These are phyloP conservation scores for Penicillium carneum DNA, from an alignment of 2,329 filamentous ascomycete species.

Conservation along the genomic window DNA sequence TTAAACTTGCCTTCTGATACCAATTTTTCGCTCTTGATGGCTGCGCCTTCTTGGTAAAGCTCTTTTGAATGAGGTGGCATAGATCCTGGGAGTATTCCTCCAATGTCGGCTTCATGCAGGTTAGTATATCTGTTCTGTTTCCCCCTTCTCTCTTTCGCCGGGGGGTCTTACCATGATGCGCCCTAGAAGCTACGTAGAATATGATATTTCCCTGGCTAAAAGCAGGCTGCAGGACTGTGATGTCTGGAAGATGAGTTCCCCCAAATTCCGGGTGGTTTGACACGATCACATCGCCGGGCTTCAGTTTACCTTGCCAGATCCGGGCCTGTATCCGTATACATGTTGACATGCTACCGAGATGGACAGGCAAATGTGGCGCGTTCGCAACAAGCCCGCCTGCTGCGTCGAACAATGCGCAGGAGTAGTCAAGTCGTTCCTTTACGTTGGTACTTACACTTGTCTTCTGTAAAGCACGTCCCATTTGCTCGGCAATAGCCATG, in stretches of 20 bases:
- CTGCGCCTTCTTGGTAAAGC: conserved; percentile 70
- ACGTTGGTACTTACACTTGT: conserved; percentile 73
- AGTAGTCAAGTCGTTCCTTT: conserved; percentile 84
- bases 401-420: conserved; percentile 78
- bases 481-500: conserved; percentile 86
- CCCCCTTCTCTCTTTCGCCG: neutral
- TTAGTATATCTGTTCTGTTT: neutral
- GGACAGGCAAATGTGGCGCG: conserved; percentile 78
- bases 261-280: conserved; percentile 83
- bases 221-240: conserved; percentile 77
- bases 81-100: conserved; percentile 76
- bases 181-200: conserved; percentile 79
- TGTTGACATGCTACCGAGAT: conserved; percentile 80
- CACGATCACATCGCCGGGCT: conserved; percentile 77
- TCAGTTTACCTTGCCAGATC: conserved; percentile 75
- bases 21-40: conserved; percentile 65
- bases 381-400: conserved; percentile 72
- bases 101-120: conserved; percentile 61
- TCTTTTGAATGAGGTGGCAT: conserved; percentile 77
- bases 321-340: conserved; percentile 77
- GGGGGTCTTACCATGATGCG: conserved; percentile 67
- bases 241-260: conserved; percentile 81
- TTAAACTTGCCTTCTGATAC: conserved; percentile 64
- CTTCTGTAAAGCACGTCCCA: conserved; percentile 80
- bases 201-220: conserved; percentile 76